Conservation (phyloP, 2,329 filamentous ascomycete genomes). For the Rutstroemia sp. region DNA sequence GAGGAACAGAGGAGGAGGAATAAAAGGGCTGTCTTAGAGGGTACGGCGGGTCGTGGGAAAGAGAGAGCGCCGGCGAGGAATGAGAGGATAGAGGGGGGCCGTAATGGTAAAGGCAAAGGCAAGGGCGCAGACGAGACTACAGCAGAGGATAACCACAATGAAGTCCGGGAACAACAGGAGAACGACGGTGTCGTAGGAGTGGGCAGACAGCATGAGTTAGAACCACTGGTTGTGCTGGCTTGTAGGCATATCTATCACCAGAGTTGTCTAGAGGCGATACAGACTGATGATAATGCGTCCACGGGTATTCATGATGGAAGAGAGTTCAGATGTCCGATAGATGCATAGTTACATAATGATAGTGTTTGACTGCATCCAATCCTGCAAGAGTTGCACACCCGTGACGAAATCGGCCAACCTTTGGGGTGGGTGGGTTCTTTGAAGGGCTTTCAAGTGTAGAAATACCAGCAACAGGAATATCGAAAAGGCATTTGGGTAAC, state of each 20-base stretch:
- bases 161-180: slow-evolving; percentile 22
- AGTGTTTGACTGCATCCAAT: not conserved
- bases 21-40: slow-evolving; percentile 25
- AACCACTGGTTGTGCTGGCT: slow-evolving; percentile 58
- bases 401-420: no score
- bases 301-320: slow-evolving; percentile 39
- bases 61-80: slow-evolving; percentile 33
- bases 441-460: no score
- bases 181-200: slow-evolving; percentile 22
- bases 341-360: slow-evolving; percentile 31
- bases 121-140: slow-evolving; percentile 27
- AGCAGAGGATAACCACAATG: slow-evolving; percentile 32
- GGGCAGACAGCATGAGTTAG: slow-evolving; percentile 46
- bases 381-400: not conserved
- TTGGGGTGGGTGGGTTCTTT: no score
- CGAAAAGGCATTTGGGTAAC: no score
- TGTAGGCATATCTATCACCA: slow-evolving; percentile 67
- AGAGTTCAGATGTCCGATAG: slow-evolving; percentile 31
- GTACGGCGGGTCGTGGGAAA: slow-evolving; percentile 31
- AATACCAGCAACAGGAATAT: no score
- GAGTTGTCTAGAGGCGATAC: slow-evolving; percentile 59
- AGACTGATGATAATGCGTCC: slow-evolving; percentile 47
- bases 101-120: slow-evolving; percentile 28
- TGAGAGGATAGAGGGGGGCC: slow-evolving; percentile 16
- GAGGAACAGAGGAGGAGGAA: slow-evolving; percentile 37